phyloP scores from a whole-genome alignment of 768 basidiomycete genomes.

The Gloeopeniophorella convolvens region DNA sequence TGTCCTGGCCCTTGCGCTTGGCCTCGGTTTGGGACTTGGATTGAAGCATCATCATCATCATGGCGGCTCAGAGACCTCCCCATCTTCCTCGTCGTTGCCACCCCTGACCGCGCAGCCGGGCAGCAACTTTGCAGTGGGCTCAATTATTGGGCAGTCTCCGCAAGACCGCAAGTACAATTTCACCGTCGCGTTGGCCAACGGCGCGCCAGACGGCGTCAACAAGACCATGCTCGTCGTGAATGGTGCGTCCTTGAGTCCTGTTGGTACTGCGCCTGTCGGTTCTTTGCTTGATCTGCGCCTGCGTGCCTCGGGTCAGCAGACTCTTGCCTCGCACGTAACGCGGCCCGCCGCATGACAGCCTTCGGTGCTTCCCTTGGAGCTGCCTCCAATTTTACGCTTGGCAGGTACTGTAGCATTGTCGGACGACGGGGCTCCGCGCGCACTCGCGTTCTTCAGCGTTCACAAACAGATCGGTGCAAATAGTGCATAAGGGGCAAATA shows the following conservation, averaged over 20 bases:
- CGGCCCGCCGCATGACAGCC: not conserved
- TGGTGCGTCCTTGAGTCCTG: constrained; percentile 24
- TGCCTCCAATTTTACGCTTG: no score
- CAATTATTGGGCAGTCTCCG: constrained; percentile 22
- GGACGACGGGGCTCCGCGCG: no score
- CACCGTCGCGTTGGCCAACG: constrained; percentile 33
- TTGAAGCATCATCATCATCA: constrained; percentile 10
- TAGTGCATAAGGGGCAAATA: no score
- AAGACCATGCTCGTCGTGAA: constrained; percentile 44
- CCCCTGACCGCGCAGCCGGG: not conserved
- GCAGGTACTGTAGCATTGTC: no score
- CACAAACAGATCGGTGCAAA: no score
- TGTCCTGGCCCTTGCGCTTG: constrained; percentile 23
- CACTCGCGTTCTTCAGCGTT: no score
- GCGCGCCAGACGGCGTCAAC: constrained; percentile 37
- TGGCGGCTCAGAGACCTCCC: not conserved
- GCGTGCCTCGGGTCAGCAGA: not conserved
- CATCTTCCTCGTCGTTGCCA: constrained; percentile 2
- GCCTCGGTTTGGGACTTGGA: constrained; percentile 24
- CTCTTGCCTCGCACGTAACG: not conserved
- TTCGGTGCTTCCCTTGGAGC: not conserved
- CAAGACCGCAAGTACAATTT: constrained; percentile 40
- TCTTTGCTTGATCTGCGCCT: no score
- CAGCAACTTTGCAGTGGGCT: constrained; percentile 16
- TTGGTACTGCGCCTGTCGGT: no score